Conservation (phyloP, 352 stramenopile species). For the Peronospora belbahrii region DNA sequence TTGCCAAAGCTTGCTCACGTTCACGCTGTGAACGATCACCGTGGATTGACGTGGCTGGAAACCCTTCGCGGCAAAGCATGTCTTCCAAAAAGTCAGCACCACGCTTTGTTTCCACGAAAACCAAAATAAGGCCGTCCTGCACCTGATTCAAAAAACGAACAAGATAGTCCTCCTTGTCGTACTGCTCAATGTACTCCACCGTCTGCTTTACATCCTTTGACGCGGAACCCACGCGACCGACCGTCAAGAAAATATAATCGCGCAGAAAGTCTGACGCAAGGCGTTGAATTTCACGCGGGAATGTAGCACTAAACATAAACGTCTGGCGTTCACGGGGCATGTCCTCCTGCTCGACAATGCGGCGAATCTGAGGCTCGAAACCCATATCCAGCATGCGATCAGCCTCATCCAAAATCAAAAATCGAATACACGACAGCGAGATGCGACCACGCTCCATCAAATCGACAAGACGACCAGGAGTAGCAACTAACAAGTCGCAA, state of each 20-base stretch:
- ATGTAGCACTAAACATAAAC: slow-evolving; percentile 99
- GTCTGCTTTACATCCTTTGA: slow-evolving; percentile 97
- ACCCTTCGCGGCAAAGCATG: slow-evolving; percentile 88
- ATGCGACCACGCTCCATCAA: slow-evolving; percentile 92
- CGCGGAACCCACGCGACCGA: slow-evolving; percentile 95
- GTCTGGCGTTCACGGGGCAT: slow-evolving; percentile 96
- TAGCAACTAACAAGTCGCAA: slow-evolving; percentile 96
- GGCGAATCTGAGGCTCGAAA: slow-evolving; percentile 98
- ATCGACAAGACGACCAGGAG: slow-evolving; percentile 95
- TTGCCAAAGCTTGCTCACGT: slow-evolving; percentile 87
- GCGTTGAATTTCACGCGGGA: slow-evolving; percentile 94
- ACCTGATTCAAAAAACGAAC: slow-evolving; percentile 94
- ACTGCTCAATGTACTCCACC: slow-evolving; percentile 95
- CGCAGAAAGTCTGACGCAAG: slow-evolving; percentile 96
- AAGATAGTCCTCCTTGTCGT: slow-evolving; percentile 94
- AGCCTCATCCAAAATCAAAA: slow-evolving; percentile 98
- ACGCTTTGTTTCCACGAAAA: slow-evolving; percentile 99
- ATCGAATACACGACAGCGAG: slow-evolving; percentile 84
- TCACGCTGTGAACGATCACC: slow-evolving; percentile 95
- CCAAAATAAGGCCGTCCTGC: slow-evolving; percentile 88
- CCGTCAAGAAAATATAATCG: slow-evolving; percentile 99
- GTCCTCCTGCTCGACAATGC: slow-evolving; percentile 97
- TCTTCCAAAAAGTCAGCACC: slow-evolving; percentile 95
- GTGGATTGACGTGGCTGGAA: slow-evolving; percentile 94
- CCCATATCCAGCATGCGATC: slow-evolving; percentile 99